Evolutionary conservation across 1,139 yeast species (phyloP).

Genomic region (Kluyveromyces marxianus): DNA sequence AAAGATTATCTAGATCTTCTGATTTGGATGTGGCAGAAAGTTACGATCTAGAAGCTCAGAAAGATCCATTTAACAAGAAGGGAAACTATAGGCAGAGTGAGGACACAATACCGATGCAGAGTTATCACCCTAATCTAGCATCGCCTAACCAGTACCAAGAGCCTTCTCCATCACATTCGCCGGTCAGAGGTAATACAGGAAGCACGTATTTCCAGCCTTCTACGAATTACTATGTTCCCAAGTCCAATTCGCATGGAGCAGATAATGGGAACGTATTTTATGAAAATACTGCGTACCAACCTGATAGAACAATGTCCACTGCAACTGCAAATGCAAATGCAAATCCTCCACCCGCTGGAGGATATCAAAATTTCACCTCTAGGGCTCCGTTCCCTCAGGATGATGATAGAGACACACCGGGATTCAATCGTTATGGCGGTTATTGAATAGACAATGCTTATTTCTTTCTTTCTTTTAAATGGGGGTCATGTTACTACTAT

Average conservation of each 20-base stretch:
- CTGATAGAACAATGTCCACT: background rate
- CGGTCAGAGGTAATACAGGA: background rate
- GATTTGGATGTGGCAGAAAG: slow-evolving; percentile 27
- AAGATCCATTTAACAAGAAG: slow-evolving; percentile 8
- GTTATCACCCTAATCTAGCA: slow-evolving; percentile 6
- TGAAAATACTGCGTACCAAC: background rate
- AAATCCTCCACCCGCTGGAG: too few species aligned
- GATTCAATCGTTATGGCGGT: slow-evolving; percentile 1
- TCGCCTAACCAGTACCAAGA: background rate
- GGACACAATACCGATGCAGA: slow-evolving; percentile 6
- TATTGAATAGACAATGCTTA: background rate
- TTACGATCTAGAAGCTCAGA: slow-evolving; percentile 28
- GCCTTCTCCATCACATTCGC: slow-evolving; percentile 1
- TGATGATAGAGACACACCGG: background rate
- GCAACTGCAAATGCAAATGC: too few species aligned
- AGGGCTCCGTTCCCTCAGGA: slow-evolving; percentile 1
- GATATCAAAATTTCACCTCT: too few species aligned
- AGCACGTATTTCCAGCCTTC: background rate
- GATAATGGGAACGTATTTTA: background rate
- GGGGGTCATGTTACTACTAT: too few species aligned
- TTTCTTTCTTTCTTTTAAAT: too few species aligned
- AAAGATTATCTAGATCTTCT: slow-evolving; percentile 11
- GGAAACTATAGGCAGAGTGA: slow-evolving; percentile 9
- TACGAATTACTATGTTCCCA: background rate
- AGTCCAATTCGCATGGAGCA: too few species aligned